Percentiles rank a stretch among this genome's conserved stretches.
Evolutionary conservation across 1,139 yeast genomes (phyloP).

Genomic region (Candida neerlandica): DNA sequence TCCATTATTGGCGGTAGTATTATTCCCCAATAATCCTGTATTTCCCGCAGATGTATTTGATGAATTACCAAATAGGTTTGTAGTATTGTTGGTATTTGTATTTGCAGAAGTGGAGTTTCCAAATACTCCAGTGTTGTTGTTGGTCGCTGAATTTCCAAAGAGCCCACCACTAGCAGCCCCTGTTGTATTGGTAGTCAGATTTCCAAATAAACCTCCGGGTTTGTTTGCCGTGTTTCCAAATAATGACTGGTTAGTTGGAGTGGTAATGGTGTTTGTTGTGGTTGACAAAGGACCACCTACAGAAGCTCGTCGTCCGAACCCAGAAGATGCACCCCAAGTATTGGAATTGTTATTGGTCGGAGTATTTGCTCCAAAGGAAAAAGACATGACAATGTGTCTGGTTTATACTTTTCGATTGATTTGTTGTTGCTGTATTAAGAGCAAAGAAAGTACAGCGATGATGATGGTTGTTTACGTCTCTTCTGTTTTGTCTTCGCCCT

Average conservation of each 20-base stretch:
- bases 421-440: not conserved
- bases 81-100: not conserved
- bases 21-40: slow-evolving; percentile 25
- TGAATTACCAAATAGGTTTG: slow-evolving; percentile 11
- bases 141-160: slow-evolving; percentile 10
- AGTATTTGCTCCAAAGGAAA: slow-evolving; percentile 13
- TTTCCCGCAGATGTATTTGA: slow-evolving; percentile 19
- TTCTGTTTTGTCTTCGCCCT: not conserved
- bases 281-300: slow-evolving; percentile 14
- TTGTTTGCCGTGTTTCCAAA: slow-evolving; percentile 17
- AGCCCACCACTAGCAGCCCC: slow-evolving; percentile 9
- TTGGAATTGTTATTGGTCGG: slow-evolving; percentile 12
- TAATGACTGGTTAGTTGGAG: slow-evolving; percentile 11
- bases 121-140: not conserved
- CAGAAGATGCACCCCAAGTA: slow-evolving; percentile 29
- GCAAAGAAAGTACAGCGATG: not conserved
- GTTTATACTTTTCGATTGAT: slow-evolving; percentile 1
- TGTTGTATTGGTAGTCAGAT: slow-evolving; percentile 9
- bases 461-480: slow-evolving; percentile 1
- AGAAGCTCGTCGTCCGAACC: slow-evolving; percentile 27
- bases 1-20: slow-evolving; percentile 11
- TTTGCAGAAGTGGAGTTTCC: not conserved
- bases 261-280: slow-evolving; percentile 12
- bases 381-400: slow-evolving; percentile 8
- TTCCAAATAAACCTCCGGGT: slow-evolving; percentile 19